Evolutionary conservation across 495 filamentous ascomycete species (phyloP), one percentile per base, ranked within the genome.

Genomic region (Clohesyomyces aquaticus): DNA sequence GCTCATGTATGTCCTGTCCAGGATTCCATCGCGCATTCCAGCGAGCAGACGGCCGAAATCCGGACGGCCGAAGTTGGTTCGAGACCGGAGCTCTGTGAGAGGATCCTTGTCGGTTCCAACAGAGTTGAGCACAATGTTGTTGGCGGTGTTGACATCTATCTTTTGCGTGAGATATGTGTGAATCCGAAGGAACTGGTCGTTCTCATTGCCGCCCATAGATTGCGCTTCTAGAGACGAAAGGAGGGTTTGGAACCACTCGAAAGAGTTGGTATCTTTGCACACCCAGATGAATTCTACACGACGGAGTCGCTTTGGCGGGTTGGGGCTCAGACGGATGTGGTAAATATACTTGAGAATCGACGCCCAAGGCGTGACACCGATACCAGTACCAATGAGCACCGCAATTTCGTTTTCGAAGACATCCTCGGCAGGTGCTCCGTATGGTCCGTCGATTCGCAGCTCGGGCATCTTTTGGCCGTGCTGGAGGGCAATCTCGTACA

Each of bases 241-340:
- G 3, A 98, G 87, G 11, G 88, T 88, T 74, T 98, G 95, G 79
- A 98, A 98, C 94, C 94, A 98, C 78, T 98, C 94, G 73, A 98
- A 98, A 0, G 93, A 96, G 38, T 81, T 85, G 1, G 92, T 98
- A 70, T 98, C 93, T 74, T 88, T 95, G 82, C 95, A 98, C 57
- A 98, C 87, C 94, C 94, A 99, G 79, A 98, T 96, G 76, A 99
- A 98, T 74, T 99, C 94, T 18, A 99, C 93, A 74, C 94, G 87
- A 54, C 92, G 87, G 42, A 99, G 84, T 72, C 95, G 90, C 28
- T 84, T 86, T 0, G 93, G 91, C 26, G 90, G 88, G 75, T 96
- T 91, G 14, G 91, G 91, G 28, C 85, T 83, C 57, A 90, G 86
- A 38, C 94, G 91, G 63, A 93, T 81, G 71, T 99, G 92, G 90